These are phyloP conservation scores for Sanguinoderma infundibulare DNA, from an alignment of 1,284 basidiomycete genomes.

Conservation along the genomic window DNA sequence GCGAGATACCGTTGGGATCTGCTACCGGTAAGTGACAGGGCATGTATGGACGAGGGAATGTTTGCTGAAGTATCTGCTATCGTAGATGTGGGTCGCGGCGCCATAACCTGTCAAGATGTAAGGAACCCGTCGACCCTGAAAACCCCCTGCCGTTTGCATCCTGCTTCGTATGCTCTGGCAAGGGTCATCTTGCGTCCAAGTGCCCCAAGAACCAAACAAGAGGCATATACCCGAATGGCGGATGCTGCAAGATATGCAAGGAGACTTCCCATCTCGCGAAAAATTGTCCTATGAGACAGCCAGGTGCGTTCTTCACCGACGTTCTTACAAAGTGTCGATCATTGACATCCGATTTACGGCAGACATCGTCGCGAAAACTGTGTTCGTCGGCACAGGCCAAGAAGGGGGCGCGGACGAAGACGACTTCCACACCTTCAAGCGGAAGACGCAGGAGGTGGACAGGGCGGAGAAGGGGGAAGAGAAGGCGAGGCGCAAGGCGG, in stretches of 20 bases:
- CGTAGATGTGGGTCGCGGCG: conserved; percentile 81
- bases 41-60: too few species aligned
- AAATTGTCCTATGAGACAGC: conserved; percentile 74
- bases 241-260: conserved; percentile 87
- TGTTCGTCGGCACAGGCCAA: conserved; percentile 54
- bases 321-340: background rate
- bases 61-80: background rate
- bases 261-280: conserved; percentile 86
- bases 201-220: conserved; percentile 83
- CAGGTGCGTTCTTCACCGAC: conserved; percentile 44
- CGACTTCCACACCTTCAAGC: conserved; percentile 85
- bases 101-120: conserved; percentile 83
- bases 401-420: conserved; percentile 88
- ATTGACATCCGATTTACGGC: conserved; percentile 9
- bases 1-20: conserved; percentile 65
- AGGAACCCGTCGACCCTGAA: conserved; percentile 61
- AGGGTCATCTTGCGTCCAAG: conserved; percentile 81
- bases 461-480: conserved; percentile 57
- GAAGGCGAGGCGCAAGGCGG: conserved; percentile 45
- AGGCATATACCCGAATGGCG: conserved; percentile 92
- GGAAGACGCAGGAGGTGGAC: conserved; percentile 64
- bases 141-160: conserved; percentile 87
- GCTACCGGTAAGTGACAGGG: conserved; percentile 78
- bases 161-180: conserved; percentile 87
- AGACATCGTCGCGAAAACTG: conserved; percentile 36